Conservation (phyloP, 441 rosid genomes). For the Bocquillonia castaneifolia region DNA sequence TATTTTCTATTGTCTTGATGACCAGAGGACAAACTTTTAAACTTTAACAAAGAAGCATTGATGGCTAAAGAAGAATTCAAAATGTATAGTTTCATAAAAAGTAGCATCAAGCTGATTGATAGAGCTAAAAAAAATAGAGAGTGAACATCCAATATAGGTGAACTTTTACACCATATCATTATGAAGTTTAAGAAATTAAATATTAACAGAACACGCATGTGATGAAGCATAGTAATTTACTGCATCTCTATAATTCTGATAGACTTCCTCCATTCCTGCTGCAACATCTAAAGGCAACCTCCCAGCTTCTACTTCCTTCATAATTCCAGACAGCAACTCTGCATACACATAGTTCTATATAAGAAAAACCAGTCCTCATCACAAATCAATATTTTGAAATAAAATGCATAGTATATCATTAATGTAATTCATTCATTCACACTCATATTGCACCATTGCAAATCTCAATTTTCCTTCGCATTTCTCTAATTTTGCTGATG, state of each 20-base stretch:
- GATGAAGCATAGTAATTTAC: conserved; percentile 48
- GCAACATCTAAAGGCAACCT: conserved; percentile 71
- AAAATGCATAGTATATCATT: too few relatives aligned
- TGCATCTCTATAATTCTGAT: conserved; percentile 84
- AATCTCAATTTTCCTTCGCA: neutral
- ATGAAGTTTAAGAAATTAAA: conserved; percentile 10
- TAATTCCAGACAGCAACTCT: conserved; percentile 77
- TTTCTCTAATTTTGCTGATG: too few relatives aligned
- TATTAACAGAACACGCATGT: conserved; percentile 19
- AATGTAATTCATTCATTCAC: too few relatives aligned
- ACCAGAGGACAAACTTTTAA: neutral
- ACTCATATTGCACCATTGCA: neutral
- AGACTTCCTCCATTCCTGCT: conserved; percentile 76
- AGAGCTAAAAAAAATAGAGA: neutral
- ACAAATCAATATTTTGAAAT: neutral
- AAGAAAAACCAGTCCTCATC: conserved; percentile 14
- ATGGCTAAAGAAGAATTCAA: neutral
- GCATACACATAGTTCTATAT: conserved; percentile 32
- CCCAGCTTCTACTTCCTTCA: conserved; percentile 69
- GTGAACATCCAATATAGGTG: neutral
- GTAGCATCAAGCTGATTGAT: neutral
- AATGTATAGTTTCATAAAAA: neutral
- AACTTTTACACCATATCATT: neutral
- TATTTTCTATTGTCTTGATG: neutral
- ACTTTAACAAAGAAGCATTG: neutral